Conservation (phyloP, 129 eudicot species). For the Oenanthe sinensis region DNA sequence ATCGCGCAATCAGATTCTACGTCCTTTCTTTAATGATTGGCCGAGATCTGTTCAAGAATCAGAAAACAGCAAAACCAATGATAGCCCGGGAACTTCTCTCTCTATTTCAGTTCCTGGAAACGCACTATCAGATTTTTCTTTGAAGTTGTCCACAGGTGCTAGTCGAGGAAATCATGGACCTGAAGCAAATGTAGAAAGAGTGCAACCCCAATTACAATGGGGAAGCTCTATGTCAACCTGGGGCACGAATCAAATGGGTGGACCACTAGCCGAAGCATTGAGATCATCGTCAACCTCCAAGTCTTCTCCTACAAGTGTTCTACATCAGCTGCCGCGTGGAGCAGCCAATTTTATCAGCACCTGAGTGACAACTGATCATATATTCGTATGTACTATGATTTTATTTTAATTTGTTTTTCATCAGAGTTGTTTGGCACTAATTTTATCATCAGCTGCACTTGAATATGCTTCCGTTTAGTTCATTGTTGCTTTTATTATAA, state of each 20-base stretch:
- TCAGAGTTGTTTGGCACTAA: not conserved
- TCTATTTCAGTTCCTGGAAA: slow-evolving; percentile 58
- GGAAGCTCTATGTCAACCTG: slow-evolving; percentile 24
- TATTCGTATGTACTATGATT: not conserved
- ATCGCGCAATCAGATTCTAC: slow-evolving; percentile 38
- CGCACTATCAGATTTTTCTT: slow-evolving; percentile 52
- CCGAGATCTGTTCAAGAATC: slow-evolving; percentile 43
- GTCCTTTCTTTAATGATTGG: slow-evolving; percentile 81
- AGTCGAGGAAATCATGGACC: slow-evolving; percentile 16
- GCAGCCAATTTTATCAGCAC: slow-evolving; percentile 64
- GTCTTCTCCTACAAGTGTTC: slow-evolving; percentile 71
- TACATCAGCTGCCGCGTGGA: slow-evolving; percentile 52
- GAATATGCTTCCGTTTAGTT: not conserved
- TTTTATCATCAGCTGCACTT: not conserved
- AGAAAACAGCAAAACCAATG: slow-evolving; percentile 11
- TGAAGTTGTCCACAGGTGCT: slow-evolving; percentile 63
- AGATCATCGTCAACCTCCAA: slow-evolving; percentile 44
- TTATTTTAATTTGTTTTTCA: not conserved
- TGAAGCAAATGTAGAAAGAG: slow-evolving; percentile 25
- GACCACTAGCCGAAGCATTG: slow-evolving; percentile 89
- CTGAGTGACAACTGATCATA: slow-evolving; percentile 16
- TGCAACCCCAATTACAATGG: slow-evolving; percentile 38
- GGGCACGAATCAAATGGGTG: slow-evolving; percentile 64
- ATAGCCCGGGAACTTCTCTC: slow-evolving; percentile 24
- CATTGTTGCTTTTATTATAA: not conserved